These are phyloP conservation scores for button mushroom (Agaricus bisporus) DNA, from an alignment of 768 basidiomycete genomes.

Conservation along the genomic window DNA sequence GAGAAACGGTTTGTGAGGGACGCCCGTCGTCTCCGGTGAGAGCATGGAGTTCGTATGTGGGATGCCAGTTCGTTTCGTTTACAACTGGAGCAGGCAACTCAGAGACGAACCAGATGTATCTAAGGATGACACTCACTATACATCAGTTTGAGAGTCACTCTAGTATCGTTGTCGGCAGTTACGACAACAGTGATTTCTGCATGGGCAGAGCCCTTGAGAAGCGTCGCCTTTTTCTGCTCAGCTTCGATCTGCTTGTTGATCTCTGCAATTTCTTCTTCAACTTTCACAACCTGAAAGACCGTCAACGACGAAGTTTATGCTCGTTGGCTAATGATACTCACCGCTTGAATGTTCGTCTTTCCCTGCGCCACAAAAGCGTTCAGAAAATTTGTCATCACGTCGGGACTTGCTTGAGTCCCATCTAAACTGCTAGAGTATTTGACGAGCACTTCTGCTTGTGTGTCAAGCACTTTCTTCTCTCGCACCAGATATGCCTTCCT, in stretches of 20 bases:
- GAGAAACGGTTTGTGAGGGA: constrained; percentile 34
- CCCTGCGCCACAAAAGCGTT: constrained; percentile 33
- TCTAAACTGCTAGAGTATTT: constrained; percentile 38
- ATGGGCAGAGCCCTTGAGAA: constrained; percentile 27
- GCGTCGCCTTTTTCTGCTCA: constrained; percentile 23
- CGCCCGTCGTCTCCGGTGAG: constrained; percentile 34
- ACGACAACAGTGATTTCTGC: constrained; percentile 39
- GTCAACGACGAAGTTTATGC: neutral
- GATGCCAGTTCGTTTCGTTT: constrained; percentile 41
- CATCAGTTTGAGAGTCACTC: constrained; percentile 40
- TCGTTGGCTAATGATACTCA: constrained; percentile 12
- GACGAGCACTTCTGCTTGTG: constrained; percentile 35
- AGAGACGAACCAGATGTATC: neutral
- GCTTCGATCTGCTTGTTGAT: constrained; percentile 33
- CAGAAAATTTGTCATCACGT: constrained; percentile 34
- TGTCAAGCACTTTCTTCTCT: constrained; percentile 32
- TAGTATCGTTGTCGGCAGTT: constrained; percentile 27
- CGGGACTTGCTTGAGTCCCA: constrained; percentile 34
- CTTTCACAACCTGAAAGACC: constrained; percentile 20
- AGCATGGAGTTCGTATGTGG: constrained; percentile 56
- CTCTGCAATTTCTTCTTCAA: constrained; percentile 35
- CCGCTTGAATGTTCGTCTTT: constrained; percentile 25
- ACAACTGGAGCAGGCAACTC: constrained; percentile 35
- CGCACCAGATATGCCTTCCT: constrained; percentile 29
- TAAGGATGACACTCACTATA: constrained; percentile 36